Base-by-base conservation (phyloP, 2,329 filamentous ascomycete species). In the Fusarium stilboides region DNA sequence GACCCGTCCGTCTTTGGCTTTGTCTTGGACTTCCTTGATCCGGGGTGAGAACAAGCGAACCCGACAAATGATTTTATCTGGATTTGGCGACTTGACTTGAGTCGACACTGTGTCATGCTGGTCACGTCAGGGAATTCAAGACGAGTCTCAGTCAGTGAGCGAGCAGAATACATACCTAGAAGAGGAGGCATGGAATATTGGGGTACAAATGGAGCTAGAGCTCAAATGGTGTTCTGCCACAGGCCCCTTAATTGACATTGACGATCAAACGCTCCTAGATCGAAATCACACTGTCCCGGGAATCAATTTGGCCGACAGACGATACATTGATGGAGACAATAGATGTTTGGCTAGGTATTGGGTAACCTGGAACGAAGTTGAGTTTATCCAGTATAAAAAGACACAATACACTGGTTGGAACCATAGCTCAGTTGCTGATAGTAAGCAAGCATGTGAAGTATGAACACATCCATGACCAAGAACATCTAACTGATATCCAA, bases 1-100 rank as follows among this genome's bases (percentile, higher is more conserved):
- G 73, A 75, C 71, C 72, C 71, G 62, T 74, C 68, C 71, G 33
- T 69, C 70, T 70, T 64, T 58, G 60, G 54, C 63, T 60, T 55
- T 70, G 59, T 68, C 65, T 45, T 54, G 63, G 28, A 54, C 54
- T 57, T 68, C 33, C 44, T 54, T 64, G 53, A 69, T 68, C 67
- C 49, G 67, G 60, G 62, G 57, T 51, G 59, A 66, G 58, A 55
- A 57, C 55, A 69, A 62, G 68, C 65, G 60, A 74, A 28, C 43
- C 40, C 36, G 62, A 72, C 61, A 69, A 59, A 55, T 59, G 43
- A 55, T 53, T 66, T 60, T 54, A 65, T 42, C 31, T 52, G 44
- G 22, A 51, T 36, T 44, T 46, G 45, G 53, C 58, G 55, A 50
- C 67, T 58, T 26, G 37, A 68, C 28, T 34, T 51, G 61, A 57